These are phyloP conservation scores for Chaetoceros muelleri DNA, from an alignment of 108 stramenopile species.

Conservation along the genomic window DNA sequence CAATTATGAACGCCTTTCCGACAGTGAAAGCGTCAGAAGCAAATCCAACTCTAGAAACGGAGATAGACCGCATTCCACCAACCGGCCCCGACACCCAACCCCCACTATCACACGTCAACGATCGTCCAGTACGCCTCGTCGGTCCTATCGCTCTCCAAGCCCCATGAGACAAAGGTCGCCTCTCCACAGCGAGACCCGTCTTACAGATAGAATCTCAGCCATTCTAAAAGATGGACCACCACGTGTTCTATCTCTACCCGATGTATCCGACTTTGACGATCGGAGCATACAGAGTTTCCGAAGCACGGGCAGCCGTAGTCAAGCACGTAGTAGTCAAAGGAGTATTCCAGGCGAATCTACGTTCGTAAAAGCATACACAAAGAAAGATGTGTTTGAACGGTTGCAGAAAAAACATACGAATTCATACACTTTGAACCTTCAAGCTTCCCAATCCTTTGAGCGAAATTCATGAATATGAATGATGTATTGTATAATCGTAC, in stretches of 20 bases:
- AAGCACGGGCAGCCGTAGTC: neutral
- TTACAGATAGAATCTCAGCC: neutral
- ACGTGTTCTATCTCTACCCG: conserved; percentile 16
- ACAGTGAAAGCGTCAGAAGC: conserved; percentile 32
- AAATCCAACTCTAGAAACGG: conserved; percentile 40
- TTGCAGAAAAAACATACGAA: conserved; percentile 45
- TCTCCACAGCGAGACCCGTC: neutral
- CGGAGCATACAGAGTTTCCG: conserved; percentile 1
- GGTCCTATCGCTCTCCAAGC: too few relatives aligned
- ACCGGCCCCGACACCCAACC: neutral
- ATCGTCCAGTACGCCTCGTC: too few relatives aligned
- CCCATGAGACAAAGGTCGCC: neutral
- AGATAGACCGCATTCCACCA: neutral
- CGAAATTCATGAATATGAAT: neutral
- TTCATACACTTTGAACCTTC: conserved; percentile 34
- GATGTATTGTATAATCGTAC: neutral
- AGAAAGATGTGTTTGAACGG: conserved; percentile 55
- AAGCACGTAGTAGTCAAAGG: conserved; percentile 10
- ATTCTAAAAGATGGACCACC: conserved; percentile 6
- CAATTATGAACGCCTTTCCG: conserved; percentile 26
- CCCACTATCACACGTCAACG: too few relatives aligned
- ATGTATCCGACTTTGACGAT: conserved; percentile 5
- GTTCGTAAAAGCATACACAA: conserved; percentile 11
- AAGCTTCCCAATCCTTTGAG: neutral
- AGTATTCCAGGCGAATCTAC: neutral